Evolutionary conservation across 2,329 filamentous ascomycete species (phyloP), one percentile per base, ranked within the genome.

Genomic region (Alternaria arbusti): DNA sequence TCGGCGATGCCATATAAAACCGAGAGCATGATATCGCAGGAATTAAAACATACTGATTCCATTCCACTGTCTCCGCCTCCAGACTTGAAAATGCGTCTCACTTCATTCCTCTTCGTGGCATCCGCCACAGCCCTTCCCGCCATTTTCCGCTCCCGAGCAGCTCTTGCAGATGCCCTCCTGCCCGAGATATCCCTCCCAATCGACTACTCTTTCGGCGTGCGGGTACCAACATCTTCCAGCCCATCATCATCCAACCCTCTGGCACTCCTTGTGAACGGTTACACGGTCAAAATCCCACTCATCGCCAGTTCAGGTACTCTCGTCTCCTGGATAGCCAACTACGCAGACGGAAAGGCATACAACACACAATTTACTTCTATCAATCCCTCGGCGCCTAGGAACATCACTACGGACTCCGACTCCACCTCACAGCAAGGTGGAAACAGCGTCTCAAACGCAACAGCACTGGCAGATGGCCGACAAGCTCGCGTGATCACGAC

Each of bases 301-400:
- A 15, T 45, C 17, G 43, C 54, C 10, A 20, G 32, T 8, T 47
- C 54, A 15, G 54, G 54, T 1, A 28, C 20, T n/a, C 43, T 57
- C 17, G 44, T 57, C 17, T 57, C 54, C 0, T 57, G 54, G 54
- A 45, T 57, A 30, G 54, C 43, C 46, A 57, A 57, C 43, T 57
- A 57, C 13, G 44, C 26, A 20, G 22, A 47, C 44, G 44, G 54
- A 15, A 47, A 32, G 20, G 7, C 44, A 9, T 57, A 57, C 44
- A 57, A 57, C 15, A 57, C 54, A 8, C 54, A 57, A 13, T 25
- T 47, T 15, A 57, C 43, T 13, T 47, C 26, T 6, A 30, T 57
- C 25, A 47, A 47, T 5, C 54, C 54, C 2, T 47, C 43, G 0
- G 54, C 43, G 1, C 54, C 54, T 10, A 25, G 40, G 5, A 56